Evolutionary conservation across 1,284 basidiomycete species (phyloP).

Genomic region (Ceratobasidium sp.): DNA sequence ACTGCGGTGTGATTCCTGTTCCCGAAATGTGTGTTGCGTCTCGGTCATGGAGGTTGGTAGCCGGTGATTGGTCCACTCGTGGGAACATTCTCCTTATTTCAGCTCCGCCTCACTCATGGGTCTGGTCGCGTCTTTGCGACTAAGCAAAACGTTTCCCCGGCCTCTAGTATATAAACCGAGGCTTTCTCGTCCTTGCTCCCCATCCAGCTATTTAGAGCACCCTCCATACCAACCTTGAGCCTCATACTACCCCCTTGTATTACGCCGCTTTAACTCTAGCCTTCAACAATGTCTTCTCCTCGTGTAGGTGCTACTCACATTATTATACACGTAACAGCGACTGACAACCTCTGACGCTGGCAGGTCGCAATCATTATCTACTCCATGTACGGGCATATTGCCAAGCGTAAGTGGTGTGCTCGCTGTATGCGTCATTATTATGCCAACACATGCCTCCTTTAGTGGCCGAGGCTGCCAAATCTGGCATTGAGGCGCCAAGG

Average conservation of each 20-base stretch:
- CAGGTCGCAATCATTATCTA: conserved; percentile 82
- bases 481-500: conserved; percentile 76
- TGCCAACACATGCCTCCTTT: conserved; percentile 44
- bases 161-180: conserved; percentile 5
- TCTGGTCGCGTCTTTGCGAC: neutral
- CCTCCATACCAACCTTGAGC: neutral
- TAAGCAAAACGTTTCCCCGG: neutral
- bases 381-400: conserved; percentile 82
- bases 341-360: neutral
- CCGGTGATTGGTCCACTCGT: conserved; percentile 13
- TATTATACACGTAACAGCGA: neutral
- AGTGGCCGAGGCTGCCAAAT: conserved; percentile 82
- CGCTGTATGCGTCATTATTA: neutral
- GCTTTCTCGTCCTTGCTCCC: neutral
- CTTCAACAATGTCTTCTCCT: conserved; percentile 18
- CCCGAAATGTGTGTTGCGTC: neutral
- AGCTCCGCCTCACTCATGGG: neutral
- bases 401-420: conserved; percentile 59
- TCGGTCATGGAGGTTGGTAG: neutral
- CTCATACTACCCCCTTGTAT: neutral
- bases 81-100: conserved; percentile 15
- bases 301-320: neutral
- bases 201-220: neutral
- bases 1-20: conserved; percentile 6
- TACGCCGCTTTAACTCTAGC: neutral